phyloP scores from a whole-genome alignment of 148 eudicot species.

The Bassia scoparia region DNA sequence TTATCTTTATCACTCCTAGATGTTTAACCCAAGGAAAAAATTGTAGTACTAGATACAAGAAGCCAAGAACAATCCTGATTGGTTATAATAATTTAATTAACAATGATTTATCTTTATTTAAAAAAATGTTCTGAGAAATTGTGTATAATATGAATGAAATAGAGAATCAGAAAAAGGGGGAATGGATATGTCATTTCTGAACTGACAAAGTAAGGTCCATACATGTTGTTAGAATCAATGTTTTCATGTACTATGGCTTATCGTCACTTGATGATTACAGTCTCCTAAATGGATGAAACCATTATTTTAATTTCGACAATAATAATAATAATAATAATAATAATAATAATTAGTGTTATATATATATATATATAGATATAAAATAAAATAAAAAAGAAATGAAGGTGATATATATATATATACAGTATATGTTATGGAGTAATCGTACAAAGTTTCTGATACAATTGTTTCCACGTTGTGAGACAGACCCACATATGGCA shows the following conservation, averaged over 20 bases:
- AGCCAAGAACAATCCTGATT: no score
- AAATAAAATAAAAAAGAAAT: not conserved
- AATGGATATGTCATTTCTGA: not conserved
- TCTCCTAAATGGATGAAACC: constrained; percentile 18
- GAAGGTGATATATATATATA: not conserved
- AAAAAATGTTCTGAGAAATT: no score
- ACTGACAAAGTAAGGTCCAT: constrained; percentile 19
- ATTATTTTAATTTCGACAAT: not conserved
- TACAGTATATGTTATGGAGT: not conserved
- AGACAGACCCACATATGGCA: constrained; percentile 22
- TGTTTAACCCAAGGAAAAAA: no score
- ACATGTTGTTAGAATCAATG: constrained; percentile 18
- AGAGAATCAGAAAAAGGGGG: not conserved
- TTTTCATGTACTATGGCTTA: not conserved
- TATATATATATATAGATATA: no score
- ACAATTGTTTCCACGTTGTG: constrained; percentile 18
- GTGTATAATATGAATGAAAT: not conserved
- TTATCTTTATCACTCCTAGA: no score
- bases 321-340: no score
- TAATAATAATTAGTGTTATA: no score
- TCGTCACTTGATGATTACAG: not conserved
- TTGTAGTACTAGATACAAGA: no score
- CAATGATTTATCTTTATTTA: not conserved
- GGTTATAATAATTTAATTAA: no score
- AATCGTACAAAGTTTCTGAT: constrained; percentile 10